These are phyloP conservation scores for Citrus inodora DNA, from an alignment of 345 rosid genomes.

Conservation along the genomic window DNA sequence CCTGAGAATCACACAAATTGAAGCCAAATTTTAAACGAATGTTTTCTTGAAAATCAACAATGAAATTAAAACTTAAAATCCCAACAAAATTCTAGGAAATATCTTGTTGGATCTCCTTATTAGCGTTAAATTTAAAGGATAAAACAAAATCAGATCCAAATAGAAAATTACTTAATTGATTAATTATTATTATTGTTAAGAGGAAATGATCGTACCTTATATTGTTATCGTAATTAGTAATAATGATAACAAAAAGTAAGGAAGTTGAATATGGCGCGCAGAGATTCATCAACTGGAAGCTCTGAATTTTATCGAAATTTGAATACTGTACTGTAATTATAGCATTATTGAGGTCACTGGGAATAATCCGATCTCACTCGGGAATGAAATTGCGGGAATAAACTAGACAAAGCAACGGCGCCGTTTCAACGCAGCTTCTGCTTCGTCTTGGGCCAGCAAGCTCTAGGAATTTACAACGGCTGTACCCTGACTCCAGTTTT, in stretches of 20 bases:
- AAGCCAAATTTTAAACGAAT: neutral
- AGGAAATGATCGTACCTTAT: neutral
- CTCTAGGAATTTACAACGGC: too few species aligned
- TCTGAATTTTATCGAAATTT: neutral
- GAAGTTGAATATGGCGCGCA: neutral
- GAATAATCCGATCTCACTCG: neutral
- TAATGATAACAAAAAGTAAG: neutral
- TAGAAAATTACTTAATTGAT: neutral
- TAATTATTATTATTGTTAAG: neutral
- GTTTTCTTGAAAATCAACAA: neutral
- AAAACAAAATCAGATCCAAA: conserved; percentile 3
- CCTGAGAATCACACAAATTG: neutral
- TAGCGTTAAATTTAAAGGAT: neutral
- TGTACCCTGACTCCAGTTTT: too few species aligned
- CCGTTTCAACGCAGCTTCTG: neutral
- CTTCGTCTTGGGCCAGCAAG: neutral
- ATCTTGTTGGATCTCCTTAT: neutral
- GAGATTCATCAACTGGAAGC: neutral
- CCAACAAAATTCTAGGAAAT: neutral
- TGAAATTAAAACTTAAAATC: neutral
- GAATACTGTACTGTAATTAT: neutral
- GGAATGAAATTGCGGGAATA: neutral
- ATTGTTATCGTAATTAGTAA: neutral
- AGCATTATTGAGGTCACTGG: neutral
- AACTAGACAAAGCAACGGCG: neutral